phyloP scores from a whole-genome alignment of 2,329 filamentous ascomycete species.

The Scytalidium lignicola region DNA sequence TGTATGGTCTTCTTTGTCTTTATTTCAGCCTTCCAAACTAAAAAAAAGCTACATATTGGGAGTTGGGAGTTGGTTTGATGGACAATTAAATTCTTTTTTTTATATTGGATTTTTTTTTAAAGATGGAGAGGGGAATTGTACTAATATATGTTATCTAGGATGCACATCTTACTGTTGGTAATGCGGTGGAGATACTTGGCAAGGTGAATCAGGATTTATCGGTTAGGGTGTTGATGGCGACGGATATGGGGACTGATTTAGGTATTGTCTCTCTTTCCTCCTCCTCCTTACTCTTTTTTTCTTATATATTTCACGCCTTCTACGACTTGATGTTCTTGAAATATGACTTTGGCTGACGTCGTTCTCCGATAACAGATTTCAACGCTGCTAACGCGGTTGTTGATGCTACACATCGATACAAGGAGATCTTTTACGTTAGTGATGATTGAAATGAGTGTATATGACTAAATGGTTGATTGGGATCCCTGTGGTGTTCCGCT shows the following conservation, averaged over 20 bases:
- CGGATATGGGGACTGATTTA: slow-evolving; percentile 63
- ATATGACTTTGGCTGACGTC: not conserved
- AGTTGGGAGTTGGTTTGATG: too few species aligned
- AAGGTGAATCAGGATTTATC: slow-evolving; percentile 72
- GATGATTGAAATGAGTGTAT: not conserved
- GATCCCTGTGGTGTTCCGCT: too few species aligned
- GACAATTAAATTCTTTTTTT: too few species aligned
- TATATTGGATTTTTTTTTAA: too few species aligned
- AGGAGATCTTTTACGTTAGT: slow-evolving; percentile 67
- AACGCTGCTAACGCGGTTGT: slow-evolving; percentile 72
- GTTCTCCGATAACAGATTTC: slow-evolving; percentile 54
- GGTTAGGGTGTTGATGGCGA: slow-evolving; percentile 63
- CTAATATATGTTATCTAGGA: slow-evolving; percentile 45
- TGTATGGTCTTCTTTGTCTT: slow-evolving; percentile 18
- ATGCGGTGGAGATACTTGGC: slow-evolving; percentile 71
- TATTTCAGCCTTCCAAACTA: not conserved
- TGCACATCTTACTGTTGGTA: slow-evolving; percentile 61
- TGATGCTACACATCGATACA: slow-evolving; percentile 77
- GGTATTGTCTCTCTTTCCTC: slow-evolving; percentile 41
- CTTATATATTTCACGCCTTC: not conserved
- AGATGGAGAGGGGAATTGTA: slow-evolving; percentile 4
- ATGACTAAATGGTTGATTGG: too few species aligned
- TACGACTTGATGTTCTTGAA: not conserved
- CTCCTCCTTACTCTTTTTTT: slow-evolving; percentile 5
- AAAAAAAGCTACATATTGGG: too few species aligned